Evolutionary conservation across 768 basidiomycete genomes (phyloP), one percentile per base, ranked within the genome.

Genomic region (Boletus speciosus): DNA sequence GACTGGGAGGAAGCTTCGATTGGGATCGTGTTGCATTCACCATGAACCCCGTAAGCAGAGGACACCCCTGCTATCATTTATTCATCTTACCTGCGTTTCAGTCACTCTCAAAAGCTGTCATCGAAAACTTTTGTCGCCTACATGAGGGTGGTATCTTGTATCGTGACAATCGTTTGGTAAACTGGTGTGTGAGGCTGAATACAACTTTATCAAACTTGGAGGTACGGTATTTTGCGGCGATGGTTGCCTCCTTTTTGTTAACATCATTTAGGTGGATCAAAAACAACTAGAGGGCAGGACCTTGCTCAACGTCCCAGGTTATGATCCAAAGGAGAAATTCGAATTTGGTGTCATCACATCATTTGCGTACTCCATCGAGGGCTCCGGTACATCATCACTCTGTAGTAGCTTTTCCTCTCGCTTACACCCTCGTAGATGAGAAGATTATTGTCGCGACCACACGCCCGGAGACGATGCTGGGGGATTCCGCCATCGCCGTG

Each of bases 181-280:
- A 98, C 66, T 98, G 97, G 96, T 99, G 97, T 75, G 90, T 93
- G 44, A 81, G 84, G 68, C 76, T 99, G 55, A 97, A 98, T 69
- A 99, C 97, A 1, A 96, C 96, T 0, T 76, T 99, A 2, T 98
- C 96, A n/a, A 98, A 98, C 71, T 79, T 99, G 48, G 97, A 98
- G 82, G 91, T 89, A 41, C 50, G 73, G n/a, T 34, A 29, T 50
- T 27, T 27, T 10, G 9, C 35, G n/a, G 25, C 16, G 4, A 36
- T n/a, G 5, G 2, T 6, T 23, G 0, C 35, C 27, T 23, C n/a
- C 25, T 35, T 15, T 47, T 23, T 19, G n/a, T 36, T 27, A 7
- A 55, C 27, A 7, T 47, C 29, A 9, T 21, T 2, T 59, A 91
- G 89, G 94, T 98, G 61, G 96, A 98, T 43, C 92, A 96, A 69